Evolutionary conservation across 352 stramenopile genomes (phyloP).

Genomic region (Pythium insidiosum): DNA sequence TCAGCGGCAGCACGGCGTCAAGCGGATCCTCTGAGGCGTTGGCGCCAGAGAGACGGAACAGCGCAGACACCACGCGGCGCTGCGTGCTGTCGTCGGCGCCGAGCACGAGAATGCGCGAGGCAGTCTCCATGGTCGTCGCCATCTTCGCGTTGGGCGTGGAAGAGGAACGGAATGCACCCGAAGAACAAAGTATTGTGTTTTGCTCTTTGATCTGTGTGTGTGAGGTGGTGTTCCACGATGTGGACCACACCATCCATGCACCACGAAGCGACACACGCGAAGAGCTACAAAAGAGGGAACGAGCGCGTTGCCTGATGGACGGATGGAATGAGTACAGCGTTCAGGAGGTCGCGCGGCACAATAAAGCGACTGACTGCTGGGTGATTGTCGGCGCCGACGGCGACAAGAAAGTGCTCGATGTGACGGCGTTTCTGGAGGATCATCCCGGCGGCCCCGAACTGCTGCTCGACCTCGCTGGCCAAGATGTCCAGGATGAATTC

Average conservation of each 20-base stretch:
- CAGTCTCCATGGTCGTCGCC: too few species aligned
- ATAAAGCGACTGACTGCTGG: constrained; percentile 33
- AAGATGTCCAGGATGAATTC: constrained; percentile 81
- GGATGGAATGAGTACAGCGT: constrained; percentile 54
- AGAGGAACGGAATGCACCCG: too few species aligned
- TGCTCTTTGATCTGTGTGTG: too few species aligned
- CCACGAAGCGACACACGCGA: too few species aligned
- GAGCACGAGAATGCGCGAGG: constrained; percentile 32
- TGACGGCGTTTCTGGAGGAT: constrained; percentile 92
- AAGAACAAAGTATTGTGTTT: too few species aligned
- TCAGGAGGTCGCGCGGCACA: constrained; percentile 79
- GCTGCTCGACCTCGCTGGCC: constrained; percentile 81
- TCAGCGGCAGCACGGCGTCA: constrained; percentile 18
- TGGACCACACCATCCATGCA: constrained; percentile 7
- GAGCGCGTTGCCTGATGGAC: too few species aligned
- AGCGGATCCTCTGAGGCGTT: not conserved
- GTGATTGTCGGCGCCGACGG: constrained; percentile 26
- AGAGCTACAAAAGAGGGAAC: too few species aligned
- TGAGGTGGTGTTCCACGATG: too few species aligned
- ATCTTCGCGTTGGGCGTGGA: too few species aligned
- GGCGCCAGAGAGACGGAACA: constrained; percentile 27
- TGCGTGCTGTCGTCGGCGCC: constrained; percentile 20
- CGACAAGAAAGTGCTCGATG: constrained; percentile 89
- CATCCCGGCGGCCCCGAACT: constrained; percentile 92
- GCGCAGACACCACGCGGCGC: constrained; percentile 12